Percentiles rank a stretch among this genome's conserved stretches.
Evolutionary conservation across 495 filamentous ascomycete genomes (phyloP).

Genomic region (Penicillium ucsense): DNA sequence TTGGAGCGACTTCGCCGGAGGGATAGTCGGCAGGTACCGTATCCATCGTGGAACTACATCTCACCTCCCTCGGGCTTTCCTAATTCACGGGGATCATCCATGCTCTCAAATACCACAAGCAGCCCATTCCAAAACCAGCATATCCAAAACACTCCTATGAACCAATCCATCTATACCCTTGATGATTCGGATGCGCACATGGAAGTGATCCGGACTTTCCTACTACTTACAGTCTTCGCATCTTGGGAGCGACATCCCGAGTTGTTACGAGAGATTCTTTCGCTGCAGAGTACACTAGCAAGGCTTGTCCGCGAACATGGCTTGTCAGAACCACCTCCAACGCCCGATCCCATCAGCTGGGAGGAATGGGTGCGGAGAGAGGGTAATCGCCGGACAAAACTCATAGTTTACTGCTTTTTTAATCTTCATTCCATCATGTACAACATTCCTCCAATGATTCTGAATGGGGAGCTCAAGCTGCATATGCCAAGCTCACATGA

Average conservation of each 20-base stretch:
- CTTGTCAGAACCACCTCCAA: constrained; percentile 25
- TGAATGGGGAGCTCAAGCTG: constrained; percentile 40
- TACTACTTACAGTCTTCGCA: constrained; percentile 41
- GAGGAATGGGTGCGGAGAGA: constrained; percentile 41
- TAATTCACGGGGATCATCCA: constrained; percentile 32
- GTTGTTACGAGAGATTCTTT: constrained; percentile 39
- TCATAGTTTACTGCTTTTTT: constrained; percentile 46
- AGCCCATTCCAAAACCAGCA: constrained; percentile 33
- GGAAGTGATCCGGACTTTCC: constrained; percentile 40
- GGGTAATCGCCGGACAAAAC: constrained; percentile 40
- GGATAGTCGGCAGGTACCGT: constrained; percentile 36
- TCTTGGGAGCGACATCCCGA: constrained; percentile 46
- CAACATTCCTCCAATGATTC: constrained; percentile 43
- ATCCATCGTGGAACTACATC: constrained; percentile 35
- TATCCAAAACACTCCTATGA: constrained; percentile 19
- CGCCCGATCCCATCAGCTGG: constrained; percentile 33
- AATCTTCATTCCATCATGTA: constrained; percentile 47
- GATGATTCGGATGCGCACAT: constrained; percentile 42
- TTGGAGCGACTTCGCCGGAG: constrained; percentile 37
- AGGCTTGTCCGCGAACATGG: constrained; percentile 41
- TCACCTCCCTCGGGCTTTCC: constrained; percentile 29
- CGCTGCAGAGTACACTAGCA: constrained; percentile 40
- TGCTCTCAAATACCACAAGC: constrained; percentile 28
- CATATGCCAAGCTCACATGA: constrained; percentile 42
- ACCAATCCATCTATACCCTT: constrained; percentile 26